Percentiles rank a stretch among this genome's conserved stretches.
Conservation (phyloP, 306 rosid genomes). For the Inga leiocalycina region DNA sequence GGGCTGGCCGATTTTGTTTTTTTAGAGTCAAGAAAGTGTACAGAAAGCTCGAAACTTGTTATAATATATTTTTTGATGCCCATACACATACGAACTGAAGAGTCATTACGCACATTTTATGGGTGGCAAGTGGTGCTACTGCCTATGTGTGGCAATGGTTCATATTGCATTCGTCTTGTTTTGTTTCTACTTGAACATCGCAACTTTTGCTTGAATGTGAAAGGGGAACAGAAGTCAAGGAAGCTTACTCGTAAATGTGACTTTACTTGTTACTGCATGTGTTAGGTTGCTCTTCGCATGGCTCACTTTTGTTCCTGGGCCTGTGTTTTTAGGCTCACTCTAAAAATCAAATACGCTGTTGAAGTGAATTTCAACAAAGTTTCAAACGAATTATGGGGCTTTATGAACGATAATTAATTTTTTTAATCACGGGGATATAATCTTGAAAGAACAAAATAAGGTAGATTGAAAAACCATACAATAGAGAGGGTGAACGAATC, state of each 20-base stretch:
- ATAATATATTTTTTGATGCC: background rate
- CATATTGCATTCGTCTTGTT: background rate
- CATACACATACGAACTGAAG: background rate
- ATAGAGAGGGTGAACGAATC: background rate
- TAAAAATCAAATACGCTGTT: too few relatives aligned
- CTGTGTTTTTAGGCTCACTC: background rate
- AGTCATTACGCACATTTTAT: background rate
- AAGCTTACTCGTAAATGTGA: background rate
- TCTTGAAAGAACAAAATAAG: slow-evolving; percentile 22
- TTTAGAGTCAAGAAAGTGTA: background rate
- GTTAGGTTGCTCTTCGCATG: background rate
- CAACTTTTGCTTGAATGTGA: background rate
- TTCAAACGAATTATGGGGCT: background rate
- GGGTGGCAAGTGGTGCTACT: too few relatives aligned
- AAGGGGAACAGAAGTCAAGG: background rate
- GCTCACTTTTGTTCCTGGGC: background rate
- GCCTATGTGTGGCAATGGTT: too few relatives aligned
- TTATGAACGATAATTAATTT: background rate
- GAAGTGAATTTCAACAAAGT: background rate
- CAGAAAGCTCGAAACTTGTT: background rate
- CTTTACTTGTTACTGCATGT: too few relatives aligned
- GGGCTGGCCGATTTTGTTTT: background rate
- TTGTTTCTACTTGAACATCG: background rate
- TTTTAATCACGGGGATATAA: background rate
- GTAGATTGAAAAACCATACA: slow-evolving; percentile 21